Evolutionary conservation across 257 asterid species (phyloP).

Genomic region (Rhazya stricta): DNA sequence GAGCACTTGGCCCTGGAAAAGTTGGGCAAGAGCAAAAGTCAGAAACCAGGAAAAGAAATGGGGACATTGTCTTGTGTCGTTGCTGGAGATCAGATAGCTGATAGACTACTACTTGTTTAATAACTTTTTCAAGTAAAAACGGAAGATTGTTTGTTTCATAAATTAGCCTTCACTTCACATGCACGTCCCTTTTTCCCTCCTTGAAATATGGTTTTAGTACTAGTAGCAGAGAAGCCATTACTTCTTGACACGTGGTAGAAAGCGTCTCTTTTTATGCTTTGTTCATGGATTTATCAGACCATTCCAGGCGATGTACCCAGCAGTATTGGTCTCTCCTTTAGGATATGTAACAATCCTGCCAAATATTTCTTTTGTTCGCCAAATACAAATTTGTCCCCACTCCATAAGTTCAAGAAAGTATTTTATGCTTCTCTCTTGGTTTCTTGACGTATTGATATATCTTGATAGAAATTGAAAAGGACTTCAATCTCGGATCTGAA

Average conservation of each 20-base stretch:
- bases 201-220: neutral
- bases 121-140: neutral
- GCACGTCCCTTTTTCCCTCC: neutral
- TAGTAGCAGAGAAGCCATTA: too few species aligned
- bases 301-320: too few species aligned
- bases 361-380: too few species aligned
- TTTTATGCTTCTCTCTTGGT: neutral
- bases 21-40: neutral
- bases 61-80: neutral
- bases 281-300: too few species aligned
- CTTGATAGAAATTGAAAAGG: neutral
- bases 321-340: too few species aligned
- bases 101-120: neutral
- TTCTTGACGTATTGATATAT: neutral
- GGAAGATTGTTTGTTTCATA: neutral
- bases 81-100: neutral
- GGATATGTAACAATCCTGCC: too few species aligned
- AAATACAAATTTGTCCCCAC: too few species aligned
- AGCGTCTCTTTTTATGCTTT: too few species aligned
- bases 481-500: neutral
- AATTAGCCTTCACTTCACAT: neutral
- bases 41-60: constrained; percentile 6
- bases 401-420: neutral
- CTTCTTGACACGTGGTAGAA: too few species aligned
- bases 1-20: constrained; percentile 5